Evolutionary conservation across 805 yeast species (phyloP), one percentile per base, ranked within the genome.

Genomic region (Metschnikowia anglica): DNA sequence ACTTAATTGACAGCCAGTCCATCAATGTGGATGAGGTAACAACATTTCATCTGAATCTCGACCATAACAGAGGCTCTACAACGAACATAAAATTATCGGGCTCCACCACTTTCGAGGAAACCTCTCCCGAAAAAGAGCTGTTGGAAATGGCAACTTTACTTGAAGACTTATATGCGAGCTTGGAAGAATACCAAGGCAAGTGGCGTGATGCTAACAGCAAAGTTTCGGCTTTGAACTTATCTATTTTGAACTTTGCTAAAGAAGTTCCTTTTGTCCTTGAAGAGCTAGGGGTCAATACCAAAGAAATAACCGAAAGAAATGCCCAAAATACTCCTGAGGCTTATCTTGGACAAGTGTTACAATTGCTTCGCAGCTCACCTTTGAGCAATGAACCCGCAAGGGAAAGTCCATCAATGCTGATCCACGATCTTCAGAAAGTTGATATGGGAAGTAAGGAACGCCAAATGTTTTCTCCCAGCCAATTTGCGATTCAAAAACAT

Each of bases 81-180:
- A 12, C 3, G 29, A 6, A 26, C 25, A 7, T 23, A 10, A 10
- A 23, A 23, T 8, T 11, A 25, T 25, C 28, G n/a, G 12, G 12
- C 24, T 20, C 37, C 3, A 17, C 34, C 20, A 13, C 15, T 5
- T 5, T 23, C 28, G 51, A 49, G 23, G 48, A 62, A n/a, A 4
- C 18, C n/a, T 35, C 37, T 4, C 45, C 37, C 16, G 54, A 58
- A 6, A 44, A 48, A 18, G 62, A 63, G 34, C 64, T 66, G 35
- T 61, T 64, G 33, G 74, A 70, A 37, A 54, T 69, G 12, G 60
- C 52, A 39, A 54, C 58, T 27, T 54, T 70, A 18, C 66, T 70
- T 38, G 66, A 69, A 38, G 74, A 70, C 37, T 54, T 70, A 37
- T 67, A 65, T 45, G 51, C 54, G 5, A 69, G 58, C 41, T 53